Base-by-base conservation (phyloP, 768 basidiomycete genomes). In the Tremella fuciformis region DNA sequence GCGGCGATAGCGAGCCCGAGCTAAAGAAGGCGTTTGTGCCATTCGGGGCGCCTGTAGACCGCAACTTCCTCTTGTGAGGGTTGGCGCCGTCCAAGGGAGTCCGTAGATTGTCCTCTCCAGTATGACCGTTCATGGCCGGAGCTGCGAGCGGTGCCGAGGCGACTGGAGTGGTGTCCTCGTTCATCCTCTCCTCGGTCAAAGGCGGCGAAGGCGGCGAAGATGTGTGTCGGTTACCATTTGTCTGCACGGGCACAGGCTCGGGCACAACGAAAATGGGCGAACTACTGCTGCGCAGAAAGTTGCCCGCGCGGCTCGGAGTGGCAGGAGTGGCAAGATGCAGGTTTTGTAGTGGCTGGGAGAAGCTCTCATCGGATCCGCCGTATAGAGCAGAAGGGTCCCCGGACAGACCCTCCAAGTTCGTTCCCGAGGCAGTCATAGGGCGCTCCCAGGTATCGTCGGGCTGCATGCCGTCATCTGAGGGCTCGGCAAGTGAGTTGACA, bases 321-420 rank as follows among this genome's bases (percentile, higher is more conserved):
- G 38, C 56, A 11, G 70, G 70, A 3, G 75, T 72, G 34, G 65
- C 49, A 15, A 77, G 49, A 34, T 65, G 65, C 11, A 77, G 58
- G 47, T 73, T 65, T 1, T 57, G 53, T 69, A 77, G 66, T 1
- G 74, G 74, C 38, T 73, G 72, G 11, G 66, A 71, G 50, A 67
- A 76, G 48, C 70, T 66, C 19, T 72, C 73, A 18, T 65, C 62
- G 2, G 69, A 67, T 7, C 55, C 51, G 24, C 42, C 50, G 24
- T 57, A 60, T 13, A 46, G 29, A n/a, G 52, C 53, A 34, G 48
- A 51, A 6, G 29, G 29, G 29, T 34, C 11, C 6, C 29, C 29
- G 29, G 29, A 34, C 29, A 34, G 29, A 6, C 29, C 29, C 37
- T 66, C 65, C 25, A 63, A 52, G 40, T 65, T 68, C 22, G 64